Conservation (phyloP, 1,284 basidiomycete genomes). For the Calocybe gambosa region DNA sequence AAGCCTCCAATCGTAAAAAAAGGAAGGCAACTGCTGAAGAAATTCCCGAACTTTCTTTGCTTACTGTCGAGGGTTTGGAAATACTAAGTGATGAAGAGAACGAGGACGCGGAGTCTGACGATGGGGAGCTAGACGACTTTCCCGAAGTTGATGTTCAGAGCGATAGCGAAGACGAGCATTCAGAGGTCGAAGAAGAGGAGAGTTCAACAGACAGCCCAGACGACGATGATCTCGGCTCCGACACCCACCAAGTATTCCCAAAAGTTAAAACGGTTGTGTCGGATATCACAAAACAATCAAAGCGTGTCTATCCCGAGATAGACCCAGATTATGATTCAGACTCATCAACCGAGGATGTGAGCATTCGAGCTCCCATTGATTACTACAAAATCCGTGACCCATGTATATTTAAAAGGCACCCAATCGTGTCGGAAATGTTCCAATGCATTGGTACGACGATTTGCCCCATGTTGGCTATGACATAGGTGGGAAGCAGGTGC, state of each 20-base stretch:
- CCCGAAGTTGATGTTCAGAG: constrained; percentile 50
- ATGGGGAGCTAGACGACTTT: constrained; percentile 43
- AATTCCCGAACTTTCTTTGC: constrained; percentile 12
- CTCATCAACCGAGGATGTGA: constrained; percentile 93
- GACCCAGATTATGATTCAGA: constrained; percentile 97
- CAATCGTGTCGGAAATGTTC: constrained; percentile 93
- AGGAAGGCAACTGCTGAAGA: constrained; percentile 44
- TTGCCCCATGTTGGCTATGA: constrained; percentile 99
- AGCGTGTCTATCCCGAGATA: constrained; percentile 90
- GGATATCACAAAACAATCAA: constrained; percentile 82
- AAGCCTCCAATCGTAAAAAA: constrained; percentile 39
- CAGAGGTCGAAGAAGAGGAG: constrained; percentile 32
- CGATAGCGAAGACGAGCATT: constrained; percentile 41
- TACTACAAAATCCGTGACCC: constrained; percentile 10
- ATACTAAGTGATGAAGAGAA: constrained; percentile 70
- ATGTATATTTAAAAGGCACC: constrained; percentile 52
- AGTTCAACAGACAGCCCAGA: constrained; percentile 30
- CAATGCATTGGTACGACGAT: constrained; percentile 99
- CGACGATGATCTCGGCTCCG: constrained; percentile 33
- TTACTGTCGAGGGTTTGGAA: constrained; percentile 46
- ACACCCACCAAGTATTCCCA: constrained; percentile 45
- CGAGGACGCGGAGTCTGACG: constrained; percentile 43
- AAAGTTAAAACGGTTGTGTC: constrained; percentile 68
- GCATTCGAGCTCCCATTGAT: constrained; percentile 24
- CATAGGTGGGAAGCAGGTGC: constrained; percentile 90